A percentile compares a stretch with the other conserved stretches of the same genome.
Evolutionary conservation across 208 protist genomes (phyloP).

Genomic region (Leishmania amazonensis): DNA sequence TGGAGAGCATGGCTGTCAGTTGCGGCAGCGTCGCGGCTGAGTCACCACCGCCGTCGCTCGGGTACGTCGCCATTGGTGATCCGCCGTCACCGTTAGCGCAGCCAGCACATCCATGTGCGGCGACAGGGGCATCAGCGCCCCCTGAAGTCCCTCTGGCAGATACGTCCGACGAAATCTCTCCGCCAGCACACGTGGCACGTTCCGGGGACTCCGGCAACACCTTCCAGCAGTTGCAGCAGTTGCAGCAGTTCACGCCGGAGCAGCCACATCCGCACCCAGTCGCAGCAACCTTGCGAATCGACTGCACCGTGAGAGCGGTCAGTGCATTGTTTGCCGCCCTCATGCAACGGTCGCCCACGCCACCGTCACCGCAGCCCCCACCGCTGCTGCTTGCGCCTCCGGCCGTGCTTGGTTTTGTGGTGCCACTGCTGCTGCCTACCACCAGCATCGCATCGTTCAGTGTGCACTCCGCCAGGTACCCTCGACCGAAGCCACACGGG

Average conservation of each 20-base stretch:
- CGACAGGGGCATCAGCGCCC: neutral
- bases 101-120: neutral
- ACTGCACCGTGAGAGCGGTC: constrained; percentile 18
- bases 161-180: neutral
- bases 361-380: neutral
- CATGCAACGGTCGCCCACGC: neutral
- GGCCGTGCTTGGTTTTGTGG: neutral
- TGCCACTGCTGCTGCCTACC: constrained; percentile 12
- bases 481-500: constrained; percentile 47
- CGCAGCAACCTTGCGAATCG: constrained; percentile 22
- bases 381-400: neutral
- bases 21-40: neutral
- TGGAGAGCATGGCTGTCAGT: neutral
- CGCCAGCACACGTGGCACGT: neutral
- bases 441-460: constrained; percentile 52
- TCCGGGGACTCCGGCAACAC: neutral
- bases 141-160: neutral
- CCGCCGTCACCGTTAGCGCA: neutral
- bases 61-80: neutral
- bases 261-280: constrained; percentile 29
- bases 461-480: constrained; percentile 38
- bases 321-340: constrained; percentile 9
- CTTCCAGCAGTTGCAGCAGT: constrained; percentile 27
- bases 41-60: neutral
- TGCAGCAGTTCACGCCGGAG: constrained; percentile 21